Conservation (phyloP, 768 basidiomycete species). For the Candolleomyces efflorescens region DNA sequence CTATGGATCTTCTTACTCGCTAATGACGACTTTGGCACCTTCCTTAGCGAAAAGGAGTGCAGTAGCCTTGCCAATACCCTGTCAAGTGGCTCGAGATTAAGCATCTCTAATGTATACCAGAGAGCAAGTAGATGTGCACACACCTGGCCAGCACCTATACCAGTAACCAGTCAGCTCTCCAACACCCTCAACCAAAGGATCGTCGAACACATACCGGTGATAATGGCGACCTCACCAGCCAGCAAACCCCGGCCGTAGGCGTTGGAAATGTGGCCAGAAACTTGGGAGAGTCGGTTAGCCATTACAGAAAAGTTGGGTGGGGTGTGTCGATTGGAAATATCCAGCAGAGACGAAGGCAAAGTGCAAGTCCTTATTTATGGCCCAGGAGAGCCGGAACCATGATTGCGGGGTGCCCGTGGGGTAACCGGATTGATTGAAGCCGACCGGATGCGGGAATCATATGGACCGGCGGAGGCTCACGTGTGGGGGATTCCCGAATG, state of each 20-base stretch:
- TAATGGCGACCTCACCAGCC: conserved; percentile 76
- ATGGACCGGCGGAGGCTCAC: no score
- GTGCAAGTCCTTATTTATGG: no score
- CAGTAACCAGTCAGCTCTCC: neutral
- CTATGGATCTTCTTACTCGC: conserved; percentile 49
- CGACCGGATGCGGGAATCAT: no score
- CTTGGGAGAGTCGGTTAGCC: conserved; percentile 60
- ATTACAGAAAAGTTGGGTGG: conserved; percentile 21
- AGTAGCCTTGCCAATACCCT: conserved; percentile 77
- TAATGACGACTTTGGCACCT: conserved; percentile 82
- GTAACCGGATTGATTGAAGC: no score
- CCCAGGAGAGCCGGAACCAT: no score
- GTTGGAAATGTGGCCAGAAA: conserved; percentile 66
- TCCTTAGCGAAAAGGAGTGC: conserved; percentile 80
- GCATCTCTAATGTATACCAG: neutral
- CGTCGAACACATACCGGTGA: conserved; percentile 58
- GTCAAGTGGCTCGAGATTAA: conserved; percentile 5
- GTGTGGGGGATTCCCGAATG: no score
- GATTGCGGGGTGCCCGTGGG: no score
- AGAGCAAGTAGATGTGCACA: neutral
- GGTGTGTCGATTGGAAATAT: neutral
- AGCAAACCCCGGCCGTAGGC: conserved; percentile 54
- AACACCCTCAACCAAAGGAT: neutral
- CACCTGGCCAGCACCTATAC: conserved; percentile 72
- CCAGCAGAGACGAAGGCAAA: neutral